A percentile compares a stretch with the other conserved stretches of the same genome.
Conservation (phyloP, 257 asterid genomes). For the Fraxinus pennsylvanica region DNA sequence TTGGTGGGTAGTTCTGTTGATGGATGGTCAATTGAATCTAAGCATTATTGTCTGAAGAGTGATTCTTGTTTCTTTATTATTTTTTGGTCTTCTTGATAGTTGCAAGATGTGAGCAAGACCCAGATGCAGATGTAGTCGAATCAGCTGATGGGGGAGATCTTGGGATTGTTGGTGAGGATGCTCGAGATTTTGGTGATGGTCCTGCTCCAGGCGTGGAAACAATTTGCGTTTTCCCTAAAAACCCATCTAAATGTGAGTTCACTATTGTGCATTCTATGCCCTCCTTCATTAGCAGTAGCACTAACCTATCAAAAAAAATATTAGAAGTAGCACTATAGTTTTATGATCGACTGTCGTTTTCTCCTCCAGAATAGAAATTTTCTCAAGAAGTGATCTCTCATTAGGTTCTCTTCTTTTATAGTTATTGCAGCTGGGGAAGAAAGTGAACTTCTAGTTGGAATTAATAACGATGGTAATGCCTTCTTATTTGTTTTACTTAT, state of each 20-base stretch:
- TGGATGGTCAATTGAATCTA: not conserved
- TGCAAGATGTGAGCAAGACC: constrained; percentile 67
- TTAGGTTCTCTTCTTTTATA: constrained; percentile 41
- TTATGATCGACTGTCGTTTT: not conserved
- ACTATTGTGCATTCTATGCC: not conserved
- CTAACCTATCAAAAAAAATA: too few species aligned
- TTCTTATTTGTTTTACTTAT: not conserved
- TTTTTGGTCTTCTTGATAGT: constrained; percentile 39
- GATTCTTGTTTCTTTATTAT: not conserved
- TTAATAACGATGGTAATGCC: constrained; percentile 77
- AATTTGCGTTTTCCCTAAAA: constrained; percentile 83
- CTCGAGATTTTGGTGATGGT: constrained; percentile 67
- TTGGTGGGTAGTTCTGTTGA: constrained; percentile 7
- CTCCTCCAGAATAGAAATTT: not conserved
- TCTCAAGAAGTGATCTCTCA: constrained; percentile 9
- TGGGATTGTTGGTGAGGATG: constrained; percentile 90
- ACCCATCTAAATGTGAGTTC: constrained; percentile 75
- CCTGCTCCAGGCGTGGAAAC: constrained; percentile 90
- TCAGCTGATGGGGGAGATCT: constrained; percentile 65
- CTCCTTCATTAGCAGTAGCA: not conserved
- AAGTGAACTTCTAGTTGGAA: constrained; percentile 84
- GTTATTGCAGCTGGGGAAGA: constrained; percentile 87
- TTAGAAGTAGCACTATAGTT: not conserved
- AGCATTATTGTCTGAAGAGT: not conserved
- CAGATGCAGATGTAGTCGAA: constrained; percentile 58